Base-by-base conservation (phyloP, 2,329 filamentous ascomycete genomes). In the Clarireedia homoeocarpa region DNA sequence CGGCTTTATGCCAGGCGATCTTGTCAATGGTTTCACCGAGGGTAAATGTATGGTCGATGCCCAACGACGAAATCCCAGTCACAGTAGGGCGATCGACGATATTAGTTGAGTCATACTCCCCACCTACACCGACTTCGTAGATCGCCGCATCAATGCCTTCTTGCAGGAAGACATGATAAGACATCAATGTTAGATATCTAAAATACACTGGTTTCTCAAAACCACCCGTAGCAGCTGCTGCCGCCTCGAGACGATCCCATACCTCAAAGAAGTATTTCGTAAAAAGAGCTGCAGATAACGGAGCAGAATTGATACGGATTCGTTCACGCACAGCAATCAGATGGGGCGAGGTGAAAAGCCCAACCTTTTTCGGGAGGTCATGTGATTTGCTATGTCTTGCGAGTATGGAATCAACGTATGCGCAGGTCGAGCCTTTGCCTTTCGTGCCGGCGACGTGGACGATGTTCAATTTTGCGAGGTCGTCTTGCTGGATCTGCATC, bases 401-500 rank as follows among this genome's bases (percentile, higher is more conserved):
- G 46, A 89, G 76, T 59, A 89, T 82, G 6, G 80, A 81, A 59
- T 82, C 77, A 56, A 82, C 75, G 61, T 85, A 88, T 40, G 84
- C 85, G 65, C 85, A 89, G 1, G 84, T 87, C 64, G 80, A 85
- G 27, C 86, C 86, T 70, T 89, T 90, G 5, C 86, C 86, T 69
- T 89, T 89, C n/a, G 85, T 89, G 5, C 86, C 86, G 24, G 85
- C 81, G 26, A 90, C 79, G 70, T 89, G 85, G 40, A 90, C 68
- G 26, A 88, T 76, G 62, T 86, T 86, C 30, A 89, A 71, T n/a
- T 73, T 72, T 61, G 81, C 71, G 40, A 88, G 58, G 51, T 69
- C 66, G 27, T 55, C 34, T 63, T 63, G 60, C 63, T 67, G 15
- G 24, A 12, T n/a, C 38, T 53, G 48, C 17, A 20, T 52, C 14